Conservation (phyloP, 1,284 basidiomycete species). For the Papiliotrema terrestris region DNA sequence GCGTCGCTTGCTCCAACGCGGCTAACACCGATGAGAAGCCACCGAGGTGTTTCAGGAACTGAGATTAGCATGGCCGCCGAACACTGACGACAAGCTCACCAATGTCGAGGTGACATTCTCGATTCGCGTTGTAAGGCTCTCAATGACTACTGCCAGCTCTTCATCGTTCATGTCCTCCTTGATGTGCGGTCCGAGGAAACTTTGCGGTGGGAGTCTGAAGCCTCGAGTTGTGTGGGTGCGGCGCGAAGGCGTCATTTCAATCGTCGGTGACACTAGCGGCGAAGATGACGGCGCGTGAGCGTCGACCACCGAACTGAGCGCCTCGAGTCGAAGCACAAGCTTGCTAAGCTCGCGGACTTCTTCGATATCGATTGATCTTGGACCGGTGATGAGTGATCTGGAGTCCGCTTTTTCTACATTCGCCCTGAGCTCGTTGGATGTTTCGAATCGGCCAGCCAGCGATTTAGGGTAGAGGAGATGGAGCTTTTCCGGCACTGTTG, state of each 20-base stretch:
- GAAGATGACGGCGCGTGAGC: neutral
- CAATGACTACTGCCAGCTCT: slow-evolving; percentile 70
- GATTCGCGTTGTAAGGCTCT: slow-evolving; percentile 69
- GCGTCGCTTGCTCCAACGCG: slow-evolving; percentile 45
- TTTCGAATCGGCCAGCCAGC: slow-evolving; percentile 68
- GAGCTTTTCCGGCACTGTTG: slow-evolving; percentile 69
- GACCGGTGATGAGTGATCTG: slow-evolving; percentile 54
- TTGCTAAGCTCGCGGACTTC: slow-evolving; percentile 74
- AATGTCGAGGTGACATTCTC: slow-evolving; percentile 73
- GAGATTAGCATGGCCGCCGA: slow-evolving; percentile 3
- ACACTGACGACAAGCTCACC: slow-evolving; percentile 26
- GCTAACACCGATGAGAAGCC: slow-evolving; percentile 46
- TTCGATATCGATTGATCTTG: slow-evolving; percentile 65
- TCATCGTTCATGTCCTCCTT: slow-evolving; percentile 69
- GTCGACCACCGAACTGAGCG: slow-evolving; percentile 62
- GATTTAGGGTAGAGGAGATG: slow-evolving; percentile 78
- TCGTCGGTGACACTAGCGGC: neutral
- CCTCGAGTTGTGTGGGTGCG: neutral
- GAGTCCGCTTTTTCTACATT: slow-evolving; percentile 51
- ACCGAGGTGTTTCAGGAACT: slow-evolving; percentile 49
- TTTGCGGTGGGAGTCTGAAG: slow-evolving; percentile 53
- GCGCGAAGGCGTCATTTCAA: slow-evolving; percentile 35
- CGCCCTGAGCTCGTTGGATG: slow-evolving; percentile 52
- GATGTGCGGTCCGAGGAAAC: slow-evolving; percentile 67
- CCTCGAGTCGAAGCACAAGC: slow-evolving; percentile 78